Conservation (phyloP, 1,139 yeast genomes). For the Lodderomyces beijingensis region DNA sequence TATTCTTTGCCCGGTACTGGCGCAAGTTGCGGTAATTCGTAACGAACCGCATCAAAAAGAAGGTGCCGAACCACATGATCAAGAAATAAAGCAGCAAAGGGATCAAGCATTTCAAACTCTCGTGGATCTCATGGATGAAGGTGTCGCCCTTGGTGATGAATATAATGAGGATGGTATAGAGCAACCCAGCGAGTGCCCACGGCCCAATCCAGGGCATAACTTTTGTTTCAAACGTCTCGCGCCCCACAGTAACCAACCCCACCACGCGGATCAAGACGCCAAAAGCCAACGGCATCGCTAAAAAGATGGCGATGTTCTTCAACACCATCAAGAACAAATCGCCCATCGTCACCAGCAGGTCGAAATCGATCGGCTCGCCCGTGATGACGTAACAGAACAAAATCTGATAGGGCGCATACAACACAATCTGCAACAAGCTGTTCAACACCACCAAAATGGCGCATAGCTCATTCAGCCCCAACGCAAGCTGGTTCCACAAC, state of each 20-base stretch:
- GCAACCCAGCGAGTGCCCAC: slow-evolving; percentile 48
- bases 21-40: slow-evolving; percentile 8
- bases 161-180: slow-evolving; percentile 50
- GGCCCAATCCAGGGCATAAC: slow-evolving; percentile 43
- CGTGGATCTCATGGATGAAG: slow-evolving; percentile 45
- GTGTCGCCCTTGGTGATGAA: slow-evolving; percentile 52
- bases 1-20: background rate
- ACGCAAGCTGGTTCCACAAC: slow-evolving; percentile 57
- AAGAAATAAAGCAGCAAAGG: slow-evolving; percentile 48
- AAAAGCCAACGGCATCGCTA: slow-evolving; percentile 51
- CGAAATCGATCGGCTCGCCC: slow-evolving; percentile 13
- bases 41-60: slow-evolving; percentile 33
- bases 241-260: slow-evolving; percentile 22
- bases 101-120: slow-evolving; percentile 48
- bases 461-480: slow-evolving; percentile 50
- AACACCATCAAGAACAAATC: slow-evolving; percentile 32
- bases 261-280: slow-evolving; percentile 41
- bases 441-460: slow-evolving; percentile 51
- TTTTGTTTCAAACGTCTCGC: slow-evolving; percentile 23
- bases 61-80: slow-evolving; percentile 43
- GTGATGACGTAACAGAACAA: slow-evolving; percentile 42
- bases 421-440: slow-evolving; percentile 47
- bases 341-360: slow-evolving; percentile 24
- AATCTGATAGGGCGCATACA: slow-evolving; percentile 53
- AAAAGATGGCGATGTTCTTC: slow-evolving; percentile 47